Percentiles rank a stretch among this genome's conserved stretches.
Conservation (phyloP, 2,329 filamentous ascomycete genomes). For the Nannizziopsis barbatae region DNA sequence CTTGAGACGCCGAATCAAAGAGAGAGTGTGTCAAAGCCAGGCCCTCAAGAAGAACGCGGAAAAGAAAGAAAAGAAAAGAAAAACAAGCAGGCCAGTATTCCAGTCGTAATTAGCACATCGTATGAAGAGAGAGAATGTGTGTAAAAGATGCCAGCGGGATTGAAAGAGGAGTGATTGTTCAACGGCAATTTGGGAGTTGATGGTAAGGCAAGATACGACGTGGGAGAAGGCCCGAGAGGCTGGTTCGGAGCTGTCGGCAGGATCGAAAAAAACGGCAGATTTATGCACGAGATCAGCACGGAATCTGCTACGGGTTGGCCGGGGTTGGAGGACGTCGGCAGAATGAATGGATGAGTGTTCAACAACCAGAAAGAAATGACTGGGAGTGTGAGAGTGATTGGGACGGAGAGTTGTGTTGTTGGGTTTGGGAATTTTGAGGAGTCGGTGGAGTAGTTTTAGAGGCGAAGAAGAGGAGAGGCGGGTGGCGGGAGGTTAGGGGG, state of each 20-base stretch:
- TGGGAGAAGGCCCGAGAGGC: neutral
- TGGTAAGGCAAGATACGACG: neutral
- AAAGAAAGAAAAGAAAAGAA: no score
- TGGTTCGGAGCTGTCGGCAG: neutral
- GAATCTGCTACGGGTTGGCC: no score
- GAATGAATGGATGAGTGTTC: slow-evolving; percentile 7
- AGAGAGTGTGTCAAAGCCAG: neutral
- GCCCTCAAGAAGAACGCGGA: neutral
- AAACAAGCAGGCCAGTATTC: no score
- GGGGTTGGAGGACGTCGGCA: neutral
- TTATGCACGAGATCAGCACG: neutral
- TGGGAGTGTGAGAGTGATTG: no score
- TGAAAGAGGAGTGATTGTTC: no score
- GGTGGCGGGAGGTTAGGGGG: neutral
- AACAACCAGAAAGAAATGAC: no score
- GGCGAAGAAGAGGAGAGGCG: neutral
- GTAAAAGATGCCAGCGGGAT: no score
- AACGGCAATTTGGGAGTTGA: neutral
- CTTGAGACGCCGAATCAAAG: slow-evolving; percentile 5
- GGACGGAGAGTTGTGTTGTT: no score
- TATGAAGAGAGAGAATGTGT: no score
- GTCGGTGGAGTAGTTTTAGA: no score
- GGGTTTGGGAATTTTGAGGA: no score
- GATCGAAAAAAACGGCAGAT: neutral
- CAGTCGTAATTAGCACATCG: no score